Evolutionary conservation across 257 asterid genomes (phyloP), one percentile per base, ranked within the genome.

Genomic region (Solanum sparsipilum): DNA sequence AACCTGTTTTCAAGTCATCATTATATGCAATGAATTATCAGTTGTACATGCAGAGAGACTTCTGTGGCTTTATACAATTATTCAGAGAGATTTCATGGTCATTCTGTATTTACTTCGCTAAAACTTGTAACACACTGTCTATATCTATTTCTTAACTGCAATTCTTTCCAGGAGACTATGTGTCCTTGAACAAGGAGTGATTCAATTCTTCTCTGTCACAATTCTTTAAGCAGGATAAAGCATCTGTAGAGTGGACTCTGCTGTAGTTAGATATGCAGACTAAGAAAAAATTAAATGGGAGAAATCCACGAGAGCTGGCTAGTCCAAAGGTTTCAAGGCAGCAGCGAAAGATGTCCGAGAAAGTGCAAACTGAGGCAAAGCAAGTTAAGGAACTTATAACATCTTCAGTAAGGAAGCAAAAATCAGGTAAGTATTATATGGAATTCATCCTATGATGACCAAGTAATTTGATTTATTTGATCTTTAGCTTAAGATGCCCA

Each of bases 321-420:
- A 90, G 94, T 90, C 93, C 98, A 18, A 94, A 92, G 91, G 93
- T 91, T 89, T 87, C 94, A 34, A 95, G 95, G 86, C 95, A 91
- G 36, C 96, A 92, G 74, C 95, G 91, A 91, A 97, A 94, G 90
- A 70, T 88, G 58, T 93, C 92, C 25, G 94, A 93, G 89, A 93
- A 93, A 88, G 92, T 86, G 88, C 95, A 93, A 75, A 91, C 92
- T 48, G 94, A 93, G 90, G 90, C 94, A 70, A 96, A 95, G 90
- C 93, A 93, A 88, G 97, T 92, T 82, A 52, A 96, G 13, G 99
- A 95, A 89, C 88, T 97, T 52, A 96, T 97, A 74, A 91, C 99
- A n/a, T 95, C 99, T 81, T 96, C 99, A 83, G 94, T 91, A 52
- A 93, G 98, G 93, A 97, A 97, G 95, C 94, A 93, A 88, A 95